A percentile compares a stretch with the other conserved stretches of the same genome.
phyloP scores from a whole-genome alignment of 1,284 basidiomycete species.

The Phellopilus nigrolimitatus region DNA sequence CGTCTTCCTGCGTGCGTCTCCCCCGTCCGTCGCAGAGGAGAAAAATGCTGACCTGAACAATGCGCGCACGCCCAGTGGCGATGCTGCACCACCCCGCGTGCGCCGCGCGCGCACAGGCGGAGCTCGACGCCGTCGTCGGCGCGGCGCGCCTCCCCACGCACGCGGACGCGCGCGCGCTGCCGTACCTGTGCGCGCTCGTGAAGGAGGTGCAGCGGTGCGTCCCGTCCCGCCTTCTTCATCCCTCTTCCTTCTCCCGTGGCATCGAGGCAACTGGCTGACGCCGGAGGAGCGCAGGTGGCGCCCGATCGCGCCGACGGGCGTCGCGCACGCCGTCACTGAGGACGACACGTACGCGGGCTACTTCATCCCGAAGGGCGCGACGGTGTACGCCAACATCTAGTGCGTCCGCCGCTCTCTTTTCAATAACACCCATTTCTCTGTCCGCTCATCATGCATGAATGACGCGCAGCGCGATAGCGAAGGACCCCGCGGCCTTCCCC shows the following conservation, averaged over 20 bases:
- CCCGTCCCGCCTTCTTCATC: no score
- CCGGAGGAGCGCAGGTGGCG: slow-evolving; percentile 1
- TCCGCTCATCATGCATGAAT: background rate
- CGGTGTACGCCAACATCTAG: slow-evolving; percentile 20
- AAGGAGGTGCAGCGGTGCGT: no score
- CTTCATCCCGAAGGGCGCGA: slow-evolving; percentile 20
- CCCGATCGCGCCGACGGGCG: slow-evolving; percentile 23
- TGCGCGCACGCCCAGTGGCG: no score
- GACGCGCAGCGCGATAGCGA: slow-evolving; percentile 22
- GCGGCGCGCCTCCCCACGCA: no score
- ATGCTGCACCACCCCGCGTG: no score
- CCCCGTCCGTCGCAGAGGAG: no score
- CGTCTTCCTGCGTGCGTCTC: slow-evolving; percentile 7
- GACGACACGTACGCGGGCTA: slow-evolving; percentile 30
- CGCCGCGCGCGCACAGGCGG: no score
- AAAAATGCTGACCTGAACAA: no score
- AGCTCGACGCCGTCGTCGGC: no score
- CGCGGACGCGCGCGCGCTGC: no score
- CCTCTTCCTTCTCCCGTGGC: background rate
- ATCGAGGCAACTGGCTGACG: background rate
- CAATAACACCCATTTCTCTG: background rate
- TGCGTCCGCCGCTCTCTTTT: background rate
- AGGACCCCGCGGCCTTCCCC: slow-evolving; percentile 22
- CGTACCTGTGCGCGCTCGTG: no score
- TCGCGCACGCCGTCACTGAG: slow-evolving; percentile 32